Evolutionary conservation across 75 land plant genomes (phyloP), one percentile per base, ranked within the genome.

Genomic region (Picea sitchensis): DNA sequence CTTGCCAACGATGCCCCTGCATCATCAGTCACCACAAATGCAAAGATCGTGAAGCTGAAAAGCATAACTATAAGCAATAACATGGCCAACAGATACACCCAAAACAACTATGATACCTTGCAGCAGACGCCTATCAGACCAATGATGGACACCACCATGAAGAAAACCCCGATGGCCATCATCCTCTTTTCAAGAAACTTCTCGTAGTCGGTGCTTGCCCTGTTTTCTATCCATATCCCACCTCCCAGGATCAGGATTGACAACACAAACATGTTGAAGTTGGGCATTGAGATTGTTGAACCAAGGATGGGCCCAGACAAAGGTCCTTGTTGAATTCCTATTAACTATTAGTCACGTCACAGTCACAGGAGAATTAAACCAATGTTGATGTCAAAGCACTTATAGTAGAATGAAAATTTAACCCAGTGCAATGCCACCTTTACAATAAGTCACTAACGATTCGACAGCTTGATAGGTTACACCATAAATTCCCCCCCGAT

Each of bases 131-230:
- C 84, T 60, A 86, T n/a, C 26, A 26, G 26, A 26, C 26, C 0
- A 26, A 26, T 26, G 26, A 26, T 26, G 26, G 26, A 26, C 0
- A 26, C 26, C 26, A 26, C 26, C 26, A 26, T 26, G 26, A 72
- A 82, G 71, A 87, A 83, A 59, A 81, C 85, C 21, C 92, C 93
- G 44, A 89, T 12, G 18, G 74, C 79, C 5, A 86, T 76, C 51
- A 92, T 26, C 14, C 92, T 90, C 67, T 21, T 56, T 1, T 88
- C 83, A 13, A 92, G 85, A 75, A 84, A 88, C 65, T 61, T 58
- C 81, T 82, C 86, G 83, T 92, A 92, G 56, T 83, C 92, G 51
- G 87, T 82, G 61, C 30, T 61, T 41, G 82, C 86, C 8, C 63
- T 60, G 34, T 54, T 51, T 36, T 57, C 15, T 7, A 90, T 87